Percentiles rank a stretch among this genome's conserved stretches.
These are phyloP conservation scores for Claviceps sp. DNA, from an alignment of 2,329 filamentous ascomycete genomes.

Conservation along the genomic window DNA sequence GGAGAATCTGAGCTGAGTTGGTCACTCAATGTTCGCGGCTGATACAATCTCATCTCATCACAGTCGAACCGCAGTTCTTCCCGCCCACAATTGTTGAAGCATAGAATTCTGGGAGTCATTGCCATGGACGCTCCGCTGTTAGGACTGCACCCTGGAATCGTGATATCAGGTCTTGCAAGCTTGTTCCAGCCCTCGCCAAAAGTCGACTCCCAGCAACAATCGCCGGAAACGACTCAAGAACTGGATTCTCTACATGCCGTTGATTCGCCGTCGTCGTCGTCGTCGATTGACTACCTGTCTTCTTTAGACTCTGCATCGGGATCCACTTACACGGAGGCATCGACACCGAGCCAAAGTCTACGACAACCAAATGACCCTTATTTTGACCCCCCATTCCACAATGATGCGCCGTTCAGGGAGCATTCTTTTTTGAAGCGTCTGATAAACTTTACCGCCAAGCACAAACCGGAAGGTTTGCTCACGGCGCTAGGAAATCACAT, in stretches of 20 bases:
- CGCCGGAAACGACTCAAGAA: neutral
- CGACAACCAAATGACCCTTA: constrained; percentile 37
- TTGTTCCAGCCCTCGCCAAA: constrained; percentile 45
- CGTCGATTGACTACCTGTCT: constrained; percentile 9
- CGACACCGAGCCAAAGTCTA: constrained; percentile 1
- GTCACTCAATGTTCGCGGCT: neutral
- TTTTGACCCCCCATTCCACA: constrained; percentile 63
- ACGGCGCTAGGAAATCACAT: constrained; percentile 61
- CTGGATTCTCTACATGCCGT: neutral
- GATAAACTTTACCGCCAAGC: constrained; percentile 69
- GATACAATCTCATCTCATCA: neutral
- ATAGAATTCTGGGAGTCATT: constrained; percentile 67
- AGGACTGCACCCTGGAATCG: constrained; percentile 77
- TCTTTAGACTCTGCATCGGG: constrained; percentile 6
- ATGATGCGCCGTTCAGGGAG: constrained; percentile 57
- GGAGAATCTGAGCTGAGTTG: too few species aligned
- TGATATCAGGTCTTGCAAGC: constrained; percentile 68
- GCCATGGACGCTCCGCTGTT: constrained; percentile 79
- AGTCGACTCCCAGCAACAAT: constrained; percentile 1
- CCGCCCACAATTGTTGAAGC: constrained; percentile 38
- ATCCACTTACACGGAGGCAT: neutral
- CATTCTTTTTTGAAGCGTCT: constrained; percentile 55
- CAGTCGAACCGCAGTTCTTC: constrained; percentile 23
- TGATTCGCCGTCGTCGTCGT: constrained; percentile 8
- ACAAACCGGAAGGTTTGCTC: constrained; percentile 54